These are phyloP conservation scores for Yueomyces sinensis DNA, from an alignment of 805 yeast species.

Conservation along the genomic window DNA sequence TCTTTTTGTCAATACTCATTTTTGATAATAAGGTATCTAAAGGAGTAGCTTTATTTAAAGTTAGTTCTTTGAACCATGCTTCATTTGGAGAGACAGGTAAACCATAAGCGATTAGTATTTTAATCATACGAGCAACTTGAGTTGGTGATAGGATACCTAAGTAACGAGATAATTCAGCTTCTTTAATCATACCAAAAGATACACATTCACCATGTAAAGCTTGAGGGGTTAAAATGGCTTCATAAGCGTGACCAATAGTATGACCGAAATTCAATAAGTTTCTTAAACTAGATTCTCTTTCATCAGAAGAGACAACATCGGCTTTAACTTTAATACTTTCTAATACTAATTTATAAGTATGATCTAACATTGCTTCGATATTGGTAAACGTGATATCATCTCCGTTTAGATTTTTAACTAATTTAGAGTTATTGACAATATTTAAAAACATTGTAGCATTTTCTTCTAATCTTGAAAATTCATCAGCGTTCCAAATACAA, in stretches of 20 bases:
- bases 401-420: constrained; percentile 7
- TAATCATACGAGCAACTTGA: constrained; percentile 81
- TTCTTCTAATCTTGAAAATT: constrained; percentile 72
- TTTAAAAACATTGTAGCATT: constrained; percentile 58
- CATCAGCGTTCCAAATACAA: constrained; percentile 89
- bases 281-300: constrained; percentile 88
- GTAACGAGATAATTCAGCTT: constrained; percentile 91
- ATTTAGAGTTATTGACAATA: constrained; percentile 36
- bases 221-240: constrained; percentile 93
- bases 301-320: constrained; percentile 84
- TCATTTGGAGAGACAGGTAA: constrained; percentile 74
- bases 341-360: constrained; percentile 62
- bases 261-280: constrained; percentile 92
- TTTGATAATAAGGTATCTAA: constrained; percentile 60
- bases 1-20: constrained; percentile 95
- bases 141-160: constrained; percentile 81
- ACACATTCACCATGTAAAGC: constrained; percentile 98
- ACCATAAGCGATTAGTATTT: constrained; percentile 74
- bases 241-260: constrained; percentile 95
- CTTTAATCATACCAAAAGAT: constrained; percentile 89
- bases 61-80: constrained; percentile 53
- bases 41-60: constrained; percentile 60
- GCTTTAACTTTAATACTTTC: constrained; percentile 89
- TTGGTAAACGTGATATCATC: constrained; percentile 39
- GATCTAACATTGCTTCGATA: constrained; percentile 54